Percentiles rank a stretch among this genome's conserved stretches.
Evolutionary conservation across 2,329 filamentous ascomycete genomes (phyloP).

Genomic region (Aspergillus novoparasiticus): DNA sequence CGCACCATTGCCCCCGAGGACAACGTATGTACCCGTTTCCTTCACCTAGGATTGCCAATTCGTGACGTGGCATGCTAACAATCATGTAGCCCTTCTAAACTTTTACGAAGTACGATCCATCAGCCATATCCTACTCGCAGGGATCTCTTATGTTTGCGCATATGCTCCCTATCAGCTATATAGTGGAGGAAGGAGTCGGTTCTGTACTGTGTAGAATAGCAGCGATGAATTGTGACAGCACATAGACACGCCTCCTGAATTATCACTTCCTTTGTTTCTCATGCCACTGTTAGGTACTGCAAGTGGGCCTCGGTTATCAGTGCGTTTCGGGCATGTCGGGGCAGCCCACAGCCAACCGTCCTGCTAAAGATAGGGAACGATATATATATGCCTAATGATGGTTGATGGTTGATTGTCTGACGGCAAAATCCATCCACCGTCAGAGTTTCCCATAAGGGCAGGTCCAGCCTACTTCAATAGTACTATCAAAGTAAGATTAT

Average conservation of each 20-base stretch:
- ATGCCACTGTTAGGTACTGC: neutral
- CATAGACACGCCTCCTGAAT: constrained; percentile 32
- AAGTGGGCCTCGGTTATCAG: neutral
- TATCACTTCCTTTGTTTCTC: neutral
- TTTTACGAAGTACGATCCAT: constrained; percentile 13
- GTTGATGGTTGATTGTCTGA: no score
- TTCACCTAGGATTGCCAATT: neutral
- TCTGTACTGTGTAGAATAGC: constrained; percentile 41
- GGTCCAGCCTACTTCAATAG: constrained; percentile 21
- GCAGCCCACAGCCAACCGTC: neutral
- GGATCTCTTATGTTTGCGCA: constrained; percentile 17
- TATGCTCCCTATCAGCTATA: constrained; percentile 16
- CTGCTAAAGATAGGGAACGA: neutral
- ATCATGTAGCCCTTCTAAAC: constrained; percentile 39
- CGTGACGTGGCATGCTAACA: constrained; percentile 21
- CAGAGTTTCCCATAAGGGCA: constrained; percentile 23
- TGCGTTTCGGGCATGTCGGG: neutral
- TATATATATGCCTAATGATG: no score
- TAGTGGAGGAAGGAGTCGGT: constrained; percentile 18
- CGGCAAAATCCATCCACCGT: no score
- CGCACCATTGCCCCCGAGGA: constrained; percentile 64
- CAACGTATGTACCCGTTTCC: constrained; percentile 49
- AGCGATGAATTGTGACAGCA: constrained; percentile 39
- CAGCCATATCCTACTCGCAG: constrained; percentile 12
- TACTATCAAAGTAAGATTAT: no score